Conservation (phyloP, 2,329 filamentous ascomycete species). For the Talaromyces sp. region DNA sequence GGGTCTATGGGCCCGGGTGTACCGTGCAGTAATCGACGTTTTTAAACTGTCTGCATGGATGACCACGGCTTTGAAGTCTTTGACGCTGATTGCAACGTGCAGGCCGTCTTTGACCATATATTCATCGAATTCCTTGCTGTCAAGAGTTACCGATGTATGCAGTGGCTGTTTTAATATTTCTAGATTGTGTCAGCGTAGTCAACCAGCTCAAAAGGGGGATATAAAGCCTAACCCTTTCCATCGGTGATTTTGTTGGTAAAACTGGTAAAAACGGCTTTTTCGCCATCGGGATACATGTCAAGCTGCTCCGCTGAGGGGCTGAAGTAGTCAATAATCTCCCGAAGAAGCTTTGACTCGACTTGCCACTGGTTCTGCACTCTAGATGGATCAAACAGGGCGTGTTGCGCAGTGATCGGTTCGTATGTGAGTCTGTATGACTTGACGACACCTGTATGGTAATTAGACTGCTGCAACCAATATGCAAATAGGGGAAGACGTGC, state of each 20-base stretch:
- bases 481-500: background rate
- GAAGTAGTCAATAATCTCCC: slow-evolving; percentile 60
- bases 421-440: slow-evolving; percentile 62
- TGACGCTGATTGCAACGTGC: slow-evolving; percentile 58
- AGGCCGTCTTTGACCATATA: slow-evolving; percentile 54
- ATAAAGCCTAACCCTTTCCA: slow-evolving; percentile 47
- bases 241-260: slow-evolving; percentile 60
- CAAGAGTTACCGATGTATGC: slow-evolving; percentile 58
- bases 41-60: slow-evolving; percentile 56
- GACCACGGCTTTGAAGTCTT: slow-evolving; percentile 61
- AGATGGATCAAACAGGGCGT: slow-evolving; percentile 57
- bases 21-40: slow-evolving; percentile 50
- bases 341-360: slow-evolving; percentile 51
- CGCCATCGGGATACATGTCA: slow-evolving; percentile 54
- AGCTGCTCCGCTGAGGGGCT: slow-evolving; percentile 59
- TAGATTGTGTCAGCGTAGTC: slow-evolving; percentile 18
- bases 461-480: background rate
- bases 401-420: slow-evolving; percentile 56
- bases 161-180: slow-evolving; percentile 60
- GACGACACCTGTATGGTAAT: slow-evolving; percentile 45
- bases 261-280: slow-evolving; percentile 57
- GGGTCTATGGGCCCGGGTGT: slow-evolving; percentile 54
- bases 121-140: slow-evolving; percentile 56
- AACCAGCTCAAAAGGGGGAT: slow-evolving; percentile 3
- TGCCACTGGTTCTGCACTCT: slow-evolving; percentile 53